Percentiles rank a stretch among this genome's conserved stretches.
These are phyloP conservation scores for Acacia acuminata DNA, from an alignment of 306 rosid species.

Conservation along the genomic window DNA sequence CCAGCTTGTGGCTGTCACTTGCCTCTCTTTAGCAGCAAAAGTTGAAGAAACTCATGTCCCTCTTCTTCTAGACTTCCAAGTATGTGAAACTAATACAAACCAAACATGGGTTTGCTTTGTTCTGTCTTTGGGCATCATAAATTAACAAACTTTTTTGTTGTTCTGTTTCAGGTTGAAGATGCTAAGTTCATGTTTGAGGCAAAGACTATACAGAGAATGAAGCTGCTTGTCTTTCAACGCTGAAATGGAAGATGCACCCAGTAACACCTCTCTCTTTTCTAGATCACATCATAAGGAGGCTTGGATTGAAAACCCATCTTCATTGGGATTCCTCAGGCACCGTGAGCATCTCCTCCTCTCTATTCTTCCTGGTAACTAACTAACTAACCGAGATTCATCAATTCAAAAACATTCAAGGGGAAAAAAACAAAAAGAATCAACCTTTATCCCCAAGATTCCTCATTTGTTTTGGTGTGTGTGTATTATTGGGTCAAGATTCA, in stretches of 20 bases:
- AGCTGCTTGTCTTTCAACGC: constrained; percentile 78
- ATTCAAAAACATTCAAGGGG: background rate
- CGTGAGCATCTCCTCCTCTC: constrained; percentile 78
- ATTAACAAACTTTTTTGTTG: background rate
- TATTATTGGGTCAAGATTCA: constrained; percentile 52
- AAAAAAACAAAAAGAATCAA: background rate
- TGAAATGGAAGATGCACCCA: constrained; percentile 94
- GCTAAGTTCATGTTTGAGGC: constrained; percentile 69
- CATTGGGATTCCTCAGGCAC: constrained; percentile 72
- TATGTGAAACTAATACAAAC: constrained; percentile 27
- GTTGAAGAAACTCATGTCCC: constrained; percentile 95
- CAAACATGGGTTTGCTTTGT: no score
- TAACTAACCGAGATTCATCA: background rate
- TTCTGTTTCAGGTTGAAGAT: constrained; percentile 60
- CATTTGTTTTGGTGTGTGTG: constrained; percentile 6
- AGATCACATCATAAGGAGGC: constrained; percentile 72
- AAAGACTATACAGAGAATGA: constrained; percentile 90
- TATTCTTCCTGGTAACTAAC: constrained; percentile 62
- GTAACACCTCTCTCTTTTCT: constrained; percentile 90
- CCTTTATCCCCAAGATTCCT: constrained; percentile 2
- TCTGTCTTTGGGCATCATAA: background rate
- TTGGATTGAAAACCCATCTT: constrained; percentile 69
- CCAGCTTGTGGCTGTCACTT: constrained; percentile 85
- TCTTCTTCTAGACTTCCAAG: constrained; percentile 91
- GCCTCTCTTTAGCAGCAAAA: constrained; percentile 93